These are phyloP conservation scores for Rickenella mellea DNA, from an alignment of 768 basidiomycete genomes.

Conservation along the genomic window DNA sequence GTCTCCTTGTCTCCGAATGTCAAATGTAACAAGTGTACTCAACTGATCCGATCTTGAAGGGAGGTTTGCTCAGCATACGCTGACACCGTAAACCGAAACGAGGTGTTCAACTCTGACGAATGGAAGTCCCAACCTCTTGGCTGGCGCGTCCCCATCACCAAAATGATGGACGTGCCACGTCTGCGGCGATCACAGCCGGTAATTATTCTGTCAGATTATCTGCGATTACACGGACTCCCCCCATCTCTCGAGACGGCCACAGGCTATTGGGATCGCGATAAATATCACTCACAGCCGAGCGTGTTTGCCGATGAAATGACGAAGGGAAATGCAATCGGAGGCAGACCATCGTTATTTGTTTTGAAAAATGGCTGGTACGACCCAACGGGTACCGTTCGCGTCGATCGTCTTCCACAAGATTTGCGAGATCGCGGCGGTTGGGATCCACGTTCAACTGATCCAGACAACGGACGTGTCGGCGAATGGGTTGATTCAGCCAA, in stretches of 20 bases:
- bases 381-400: slow-evolving; percentile 23
- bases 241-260: slow-evolving; percentile 24
- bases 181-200: slow-evolving; percentile 27
- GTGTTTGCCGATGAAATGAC: slow-evolving; percentile 14
- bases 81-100: slow-evolving; percentile 34
- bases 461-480: slow-evolving; percentile 9
- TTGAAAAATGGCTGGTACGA: slow-evolving; percentile 34
- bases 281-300: slow-evolving; percentile 23
- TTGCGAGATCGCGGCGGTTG: slow-evolving; percentile 24
- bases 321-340: no score
- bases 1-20: no score
- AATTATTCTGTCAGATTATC: slow-evolving; percentile 32
- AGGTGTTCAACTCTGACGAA: slow-evolving; percentile 30
- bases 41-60: no score
- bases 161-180: slow-evolving; percentile 33
- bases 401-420: slow-evolving; percentile 24
- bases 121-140: slow-evolving; percentile 29
- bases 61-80: slow-evolving; percentile 33
- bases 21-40: no score
- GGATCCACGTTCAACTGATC: slow-evolving; percentile 11
- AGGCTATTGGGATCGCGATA: slow-evolving; percentile 28
- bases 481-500: slow-evolving; percentile 15
- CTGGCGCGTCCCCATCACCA: slow-evolving; percentile 24
- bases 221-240: slow-evolving; percentile 28
- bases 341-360: slow-evolving; percentile 19